These are phyloP conservation scores for Sedum album DNA, from an alignment of 164 flowering plant species.

Conservation along the genomic window DNA sequence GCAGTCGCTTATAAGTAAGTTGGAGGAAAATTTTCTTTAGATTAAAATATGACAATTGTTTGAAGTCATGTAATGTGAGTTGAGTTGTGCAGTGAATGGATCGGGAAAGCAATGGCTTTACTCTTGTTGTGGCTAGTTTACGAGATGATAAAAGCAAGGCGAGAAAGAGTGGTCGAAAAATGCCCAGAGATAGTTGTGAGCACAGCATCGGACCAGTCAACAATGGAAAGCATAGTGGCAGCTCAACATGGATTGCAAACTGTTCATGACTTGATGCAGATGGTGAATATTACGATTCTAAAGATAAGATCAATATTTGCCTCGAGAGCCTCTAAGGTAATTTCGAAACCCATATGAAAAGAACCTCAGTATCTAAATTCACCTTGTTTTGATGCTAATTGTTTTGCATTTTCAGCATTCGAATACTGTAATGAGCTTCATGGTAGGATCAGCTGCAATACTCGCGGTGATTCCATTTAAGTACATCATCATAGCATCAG, in stretches of 20 bases:
- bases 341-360: background rate
- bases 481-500: conserved; percentile 32
- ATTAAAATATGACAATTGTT: background rate
- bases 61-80: background rate
- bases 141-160: conserved; percentile 42
- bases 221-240: conserved; percentile 69
- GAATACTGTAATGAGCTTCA: conserved; percentile 37
- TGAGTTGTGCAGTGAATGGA: conserved; percentile 58
- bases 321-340: conserved; percentile 59
- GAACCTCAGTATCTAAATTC: background rate
- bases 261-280: conserved; percentile 38
- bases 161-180: conserved; percentile 16
- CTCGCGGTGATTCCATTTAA: conserved; percentile 59
- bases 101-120: conserved; percentile 55
- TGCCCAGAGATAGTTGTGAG: conserved; percentile 36
- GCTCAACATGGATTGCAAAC: conserved; percentile 62
- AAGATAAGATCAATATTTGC: conserved; percentile 51
- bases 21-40: background rate
- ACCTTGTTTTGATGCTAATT: background rate
- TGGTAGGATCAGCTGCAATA: conserved; percentile 33
- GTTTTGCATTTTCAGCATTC: conserved; percentile 50
- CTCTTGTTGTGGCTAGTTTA: conserved; percentile 33
- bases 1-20: conserved; percentile 65
- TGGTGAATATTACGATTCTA: conserved; percentile 46
- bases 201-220: conserved; percentile 54